Conservation (phyloP, 2,329 filamentous ascomycete species). For the Phaeosphaeria sp. region DNA sequence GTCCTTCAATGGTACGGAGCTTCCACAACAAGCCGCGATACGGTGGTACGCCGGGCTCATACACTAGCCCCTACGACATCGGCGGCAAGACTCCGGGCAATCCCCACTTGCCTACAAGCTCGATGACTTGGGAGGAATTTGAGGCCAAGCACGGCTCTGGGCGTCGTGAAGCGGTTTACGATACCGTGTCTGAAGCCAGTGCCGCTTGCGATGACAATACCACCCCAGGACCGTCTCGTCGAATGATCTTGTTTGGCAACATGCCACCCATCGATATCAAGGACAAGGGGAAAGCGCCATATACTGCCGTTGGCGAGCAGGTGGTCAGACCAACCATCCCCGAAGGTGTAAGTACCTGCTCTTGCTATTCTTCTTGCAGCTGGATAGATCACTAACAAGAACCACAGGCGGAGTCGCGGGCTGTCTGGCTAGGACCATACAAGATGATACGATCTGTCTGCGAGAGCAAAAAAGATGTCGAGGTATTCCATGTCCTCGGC, state of each 20-base stretch:
- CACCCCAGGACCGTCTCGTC: neutral
- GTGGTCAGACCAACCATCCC: neutral
- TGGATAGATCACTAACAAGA: conserved; percentile 1
- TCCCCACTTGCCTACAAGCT: neutral
- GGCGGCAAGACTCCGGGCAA: conserved; percentile 3
- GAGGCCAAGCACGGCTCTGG: neutral
- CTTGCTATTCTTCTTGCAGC: neutral
- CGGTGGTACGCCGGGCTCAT: neutral
- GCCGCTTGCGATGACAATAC: neutral
- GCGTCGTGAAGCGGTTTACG: too few relatives aligned
- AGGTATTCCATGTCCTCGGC: neutral
- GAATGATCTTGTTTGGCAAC: neutral
- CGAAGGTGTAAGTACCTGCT: neutral
- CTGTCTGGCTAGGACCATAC: conserved; percentile 18
- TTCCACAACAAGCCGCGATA: neutral
- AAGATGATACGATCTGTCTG: conserved; percentile 9
- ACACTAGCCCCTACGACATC: conserved; percentile 3
- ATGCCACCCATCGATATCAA: neutral
- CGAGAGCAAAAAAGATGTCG: neutral
- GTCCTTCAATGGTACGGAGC: too few relatives aligned
- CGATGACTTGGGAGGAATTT: neutral
- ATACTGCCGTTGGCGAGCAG: neutral
- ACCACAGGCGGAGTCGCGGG: conserved; percentile 9
- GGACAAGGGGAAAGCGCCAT: neutral
- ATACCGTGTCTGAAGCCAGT: neutral